Evolutionary conservation across 2,329 filamentous ascomycete genomes (phyloP).

Genomic region (Byssoonygena ceratinophila): DNA sequence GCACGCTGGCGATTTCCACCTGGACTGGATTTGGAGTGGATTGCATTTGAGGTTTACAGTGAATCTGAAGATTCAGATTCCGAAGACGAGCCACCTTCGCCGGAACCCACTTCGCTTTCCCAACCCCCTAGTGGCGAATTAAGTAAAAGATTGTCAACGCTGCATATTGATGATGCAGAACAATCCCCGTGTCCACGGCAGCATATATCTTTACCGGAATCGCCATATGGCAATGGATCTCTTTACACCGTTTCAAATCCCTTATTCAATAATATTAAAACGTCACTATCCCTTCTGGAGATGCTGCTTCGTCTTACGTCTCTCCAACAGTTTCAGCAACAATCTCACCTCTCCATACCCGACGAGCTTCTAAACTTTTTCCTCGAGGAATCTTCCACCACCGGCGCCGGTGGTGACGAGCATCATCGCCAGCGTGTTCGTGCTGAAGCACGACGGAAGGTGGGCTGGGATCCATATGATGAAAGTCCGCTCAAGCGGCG

Average conservation of each 20-base stretch:
- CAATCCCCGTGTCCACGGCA: conserved; percentile 26
- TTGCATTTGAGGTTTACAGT: conserved; percentile 75
- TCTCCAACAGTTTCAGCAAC: conserved; percentile 84
- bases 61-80: conserved; percentile 51
- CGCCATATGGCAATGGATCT: conserved; percentile 8
- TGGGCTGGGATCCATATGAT: conserved; percentile 63
- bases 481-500: conserved; percentile 57
- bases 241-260: conserved; percentile 35
- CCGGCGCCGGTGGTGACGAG: conserved; percentile 53
- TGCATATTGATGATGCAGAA: conserved; percentile 22
- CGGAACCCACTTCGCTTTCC: conserved; percentile 18
- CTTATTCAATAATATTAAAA: conserved; percentile 47
- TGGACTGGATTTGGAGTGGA: conserved; percentile 79
- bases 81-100: conserved; percentile 29
- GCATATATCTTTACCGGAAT: conserved; percentile 39
- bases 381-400: conserved; percentile 57
- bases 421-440: conserved; percentile 51
- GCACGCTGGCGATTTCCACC: conserved; percentile 54
- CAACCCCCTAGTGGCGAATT: conserved; percentile 8
- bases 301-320: conserved; percentile 77
- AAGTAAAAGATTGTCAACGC: conserved; percentile 17
- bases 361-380: conserved; percentile 87
- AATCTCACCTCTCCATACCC: conserved; percentile 75
- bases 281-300: conserved; percentile 70
- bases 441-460: conserved; percentile 49